Conservation (phyloP, 2,329 filamentous ascomycete species). For the Aureobasidium melanogenum region DNA sequence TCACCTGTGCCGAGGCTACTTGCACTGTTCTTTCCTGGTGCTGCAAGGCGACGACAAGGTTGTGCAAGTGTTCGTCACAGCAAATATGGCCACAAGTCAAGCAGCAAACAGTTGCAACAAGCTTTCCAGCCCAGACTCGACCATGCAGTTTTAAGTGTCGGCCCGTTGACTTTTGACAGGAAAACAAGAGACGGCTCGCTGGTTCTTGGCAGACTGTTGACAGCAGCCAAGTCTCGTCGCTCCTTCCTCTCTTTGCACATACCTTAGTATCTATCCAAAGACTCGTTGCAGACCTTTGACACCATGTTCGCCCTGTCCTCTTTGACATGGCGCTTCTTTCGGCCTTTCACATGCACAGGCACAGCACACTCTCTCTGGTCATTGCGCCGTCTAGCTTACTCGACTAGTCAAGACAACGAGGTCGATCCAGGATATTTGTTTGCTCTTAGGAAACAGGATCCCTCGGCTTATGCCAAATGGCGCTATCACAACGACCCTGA, state of each 20-base stretch:
- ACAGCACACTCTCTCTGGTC: background rate
- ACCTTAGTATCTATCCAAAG: background rate
- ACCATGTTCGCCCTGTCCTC: background rate
- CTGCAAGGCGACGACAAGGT: background rate
- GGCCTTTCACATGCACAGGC: background rate
- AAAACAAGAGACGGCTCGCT: background rate
- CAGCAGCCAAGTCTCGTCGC: background rate
- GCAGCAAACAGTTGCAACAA: background rate
- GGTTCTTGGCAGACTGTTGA: background rate
- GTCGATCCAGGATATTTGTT: background rate
- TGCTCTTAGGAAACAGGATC: background rate
- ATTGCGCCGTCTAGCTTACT: background rate
- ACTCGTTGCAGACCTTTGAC: background rate
- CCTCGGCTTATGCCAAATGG: background rate
- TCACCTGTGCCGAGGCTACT: background rate
- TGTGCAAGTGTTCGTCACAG: background rate
- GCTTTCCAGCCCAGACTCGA: background rate
- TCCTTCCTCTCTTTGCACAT: background rate
- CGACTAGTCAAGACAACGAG: background rate
- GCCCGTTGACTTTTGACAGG: background rate
- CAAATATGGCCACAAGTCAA: background rate
- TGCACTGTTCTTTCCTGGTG: background rate
- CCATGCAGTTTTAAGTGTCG: background rate
- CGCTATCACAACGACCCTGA: background rate
- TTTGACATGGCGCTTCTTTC: background rate